These are phyloP conservation scores for Protea cynaroides DNA, from an alignment of 164 flowering plant genomes.

Conservation along the genomic window DNA sequence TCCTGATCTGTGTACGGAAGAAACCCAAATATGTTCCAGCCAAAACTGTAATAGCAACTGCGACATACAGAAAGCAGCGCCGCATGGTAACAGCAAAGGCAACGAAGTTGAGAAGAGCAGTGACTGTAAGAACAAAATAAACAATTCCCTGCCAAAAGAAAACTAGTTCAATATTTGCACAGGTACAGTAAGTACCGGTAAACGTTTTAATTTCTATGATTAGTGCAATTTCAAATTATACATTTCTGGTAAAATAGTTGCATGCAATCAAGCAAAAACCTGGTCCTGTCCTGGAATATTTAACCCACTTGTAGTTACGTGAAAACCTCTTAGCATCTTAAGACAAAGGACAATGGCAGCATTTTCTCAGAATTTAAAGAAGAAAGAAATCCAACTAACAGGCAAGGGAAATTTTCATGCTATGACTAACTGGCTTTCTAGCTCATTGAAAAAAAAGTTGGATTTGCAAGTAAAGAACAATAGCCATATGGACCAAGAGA, in stretches of 20 bases:
- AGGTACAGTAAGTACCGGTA: not conserved
- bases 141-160: constrained; percentile 52
- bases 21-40: constrained; percentile 56
- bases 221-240: too few species aligned
- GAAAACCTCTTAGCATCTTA: too few species aligned
- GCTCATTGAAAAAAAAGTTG: too few species aligned
- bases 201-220: not conserved
- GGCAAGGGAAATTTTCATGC: too few species aligned
- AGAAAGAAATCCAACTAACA: too few species aligned
- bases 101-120: constrained; percentile 38
- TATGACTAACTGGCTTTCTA: too few species aligned
- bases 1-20: constrained; percentile 59
- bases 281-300: not conserved
- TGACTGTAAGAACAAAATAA: constrained; percentile 38
- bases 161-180: not conserved
- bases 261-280: not conserved
- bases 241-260: too few species aligned
- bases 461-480: too few species aligned
- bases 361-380: too few species aligned
- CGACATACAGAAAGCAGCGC: constrained; percentile 57
- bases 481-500: too few species aligned
- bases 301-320: too few species aligned
- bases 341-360: too few species aligned
- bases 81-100: constrained; percentile 53
- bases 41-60: constrained; percentile 46